These are phyloP conservation scores for Penicillium ochrochloron DNA, from an alignment of 495 filamentous ascomycete genomes.

Conservation along the genomic window DNA sequence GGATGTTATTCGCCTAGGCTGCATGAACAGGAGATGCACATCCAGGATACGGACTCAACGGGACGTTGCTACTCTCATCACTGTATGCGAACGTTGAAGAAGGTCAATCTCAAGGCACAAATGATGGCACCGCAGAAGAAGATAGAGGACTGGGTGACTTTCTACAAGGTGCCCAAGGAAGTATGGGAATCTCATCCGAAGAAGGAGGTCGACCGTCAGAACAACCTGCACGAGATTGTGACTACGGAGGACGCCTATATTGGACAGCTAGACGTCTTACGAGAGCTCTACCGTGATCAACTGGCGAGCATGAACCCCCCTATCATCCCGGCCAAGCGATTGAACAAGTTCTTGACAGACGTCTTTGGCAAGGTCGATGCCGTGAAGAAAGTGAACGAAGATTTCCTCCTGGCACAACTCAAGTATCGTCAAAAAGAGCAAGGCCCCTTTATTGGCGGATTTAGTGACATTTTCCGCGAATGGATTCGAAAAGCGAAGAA, in stretches of 20 bases:
- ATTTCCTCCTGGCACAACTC: conserved; percentile 90
- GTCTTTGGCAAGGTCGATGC: conserved; percentile 92
- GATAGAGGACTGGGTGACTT: conserved; percentile 85
- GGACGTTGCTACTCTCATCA: conserved; percentile 93
- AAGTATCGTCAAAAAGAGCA: conserved; percentile 98
- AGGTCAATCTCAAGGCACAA: conserved; percentile 80
- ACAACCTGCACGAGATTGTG: conserved; percentile 94
- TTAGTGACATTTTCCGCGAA: conserved; percentile 97
- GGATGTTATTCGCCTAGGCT: conserved; percentile 89
- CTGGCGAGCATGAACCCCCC: conserved; percentile 74
- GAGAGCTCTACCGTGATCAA: conserved; percentile 83
- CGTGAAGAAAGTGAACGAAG: conserved; percentile 90
- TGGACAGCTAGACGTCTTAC: conserved; percentile 81
- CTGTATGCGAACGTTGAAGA: conserved; percentile 92
- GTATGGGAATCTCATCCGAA: conserved; percentile 67
- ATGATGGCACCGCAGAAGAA: conserved; percentile 70
- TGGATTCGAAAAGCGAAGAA: conserved; percentile 95
- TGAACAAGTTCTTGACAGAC: conserved; percentile 75
- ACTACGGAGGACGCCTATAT: conserved; percentile 91
- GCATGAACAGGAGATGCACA: conserved; percentile 80
- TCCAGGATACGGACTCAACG: conserved; percentile 61
- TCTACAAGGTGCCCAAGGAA: conserved; percentile 85
- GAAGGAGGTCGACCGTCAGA: conserved; percentile 93
- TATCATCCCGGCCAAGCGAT: conserved; percentile 74
- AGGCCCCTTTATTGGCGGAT: conserved; percentile 90